These are phyloP conservation scores for Westerdykella aurantiaca DNA, from an alignment of 2,329 filamentous ascomycete genomes.

Conservation along the genomic window DNA sequence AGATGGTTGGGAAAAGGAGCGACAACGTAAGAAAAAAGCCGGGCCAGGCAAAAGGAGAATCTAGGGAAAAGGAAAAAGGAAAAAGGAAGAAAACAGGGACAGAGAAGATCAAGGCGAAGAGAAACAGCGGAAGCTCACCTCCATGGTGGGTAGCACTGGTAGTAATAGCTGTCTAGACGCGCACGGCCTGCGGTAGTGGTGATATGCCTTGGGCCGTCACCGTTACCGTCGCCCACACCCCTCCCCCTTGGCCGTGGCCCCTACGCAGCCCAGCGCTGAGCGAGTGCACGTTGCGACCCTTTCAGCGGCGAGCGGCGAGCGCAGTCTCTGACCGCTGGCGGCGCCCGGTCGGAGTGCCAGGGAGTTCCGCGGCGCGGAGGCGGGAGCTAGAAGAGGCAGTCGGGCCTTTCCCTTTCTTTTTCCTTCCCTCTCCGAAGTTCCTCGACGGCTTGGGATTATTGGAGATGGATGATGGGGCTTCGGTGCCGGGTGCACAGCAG, in stretches of 20 bases:
- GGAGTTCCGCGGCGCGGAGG: background rate
- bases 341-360: background rate
- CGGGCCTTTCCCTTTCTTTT: background rate
- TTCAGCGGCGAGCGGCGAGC: too few relatives aligned
- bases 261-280: slow-evolving; percentile 3
- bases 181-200: slow-evolving; percentile 25
- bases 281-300: slow-evolving; percentile 3
- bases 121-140: slow-evolving; percentile 23
- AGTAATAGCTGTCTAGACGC: slow-evolving; percentile 16
- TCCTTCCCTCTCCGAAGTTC: too few relatives aligned
- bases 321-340: slow-evolving; percentile 3
- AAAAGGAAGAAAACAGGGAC: slow-evolving; percentile 14
- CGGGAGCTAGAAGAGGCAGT: slow-evolving; percentile 1
- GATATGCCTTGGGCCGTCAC: slow-evolving; percentile 17
- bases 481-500: too few relatives aligned
- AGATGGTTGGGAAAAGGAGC: background rate
- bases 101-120: background rate
- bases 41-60: slow-evolving; percentile 4
- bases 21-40: too few relatives aligned
- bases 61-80: slow-evolving; percentile 7
- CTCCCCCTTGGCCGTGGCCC: slow-evolving; percentile 11
- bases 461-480: too few relatives aligned
- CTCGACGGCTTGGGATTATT: too few relatives aligned
- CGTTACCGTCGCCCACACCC: too few relatives aligned
- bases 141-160: slow-evolving; percentile 25